Conservation (phyloP, 805 yeast species). For the Lachancea cidri region DNA sequence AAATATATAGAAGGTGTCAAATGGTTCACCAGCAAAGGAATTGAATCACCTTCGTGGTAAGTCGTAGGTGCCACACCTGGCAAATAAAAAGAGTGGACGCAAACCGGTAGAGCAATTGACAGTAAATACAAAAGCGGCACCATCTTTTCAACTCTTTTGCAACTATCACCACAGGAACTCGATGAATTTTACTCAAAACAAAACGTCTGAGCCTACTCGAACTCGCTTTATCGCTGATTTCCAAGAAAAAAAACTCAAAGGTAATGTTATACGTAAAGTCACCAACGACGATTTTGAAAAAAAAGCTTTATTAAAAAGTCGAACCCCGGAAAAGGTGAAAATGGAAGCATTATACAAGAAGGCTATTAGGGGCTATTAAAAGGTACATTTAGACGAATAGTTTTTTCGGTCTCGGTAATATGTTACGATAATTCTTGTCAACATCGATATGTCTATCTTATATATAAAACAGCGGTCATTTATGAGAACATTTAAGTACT, state of each 20-base stretch:
- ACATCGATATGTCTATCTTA: not conserved
- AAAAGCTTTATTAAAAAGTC: not conserved
- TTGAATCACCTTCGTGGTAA: slow-evolving; percentile 63
- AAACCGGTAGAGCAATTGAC: not conserved
- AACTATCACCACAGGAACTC: slow-evolving; percentile 3
- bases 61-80: slow-evolving; percentile 97
- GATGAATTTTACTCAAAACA: too few species aligned
- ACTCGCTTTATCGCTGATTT: not conserved
- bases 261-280: not conserved
- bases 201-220: not conserved
- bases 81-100: slow-evolving; percentile 53
- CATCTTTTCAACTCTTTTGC: not conserved
- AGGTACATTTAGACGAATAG: too few species aligned
- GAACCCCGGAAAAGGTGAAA: not conserved
- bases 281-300: not conserved
- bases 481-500: not conserved
- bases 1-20: slow-evolving; percentile 67
- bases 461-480: not conserved
- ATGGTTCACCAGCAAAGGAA: slow-evolving; percentile 83
- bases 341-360: too few species aligned
- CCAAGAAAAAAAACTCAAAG: slow-evolving; percentile 1
- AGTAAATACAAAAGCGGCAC: slow-evolving; percentile 1
- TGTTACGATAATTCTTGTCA: too few species aligned
- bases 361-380: too few species aligned
- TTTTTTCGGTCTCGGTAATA: too few species aligned